Evolutionary conservation across 768 basidiomycete genomes (phyloP).

Genomic region (Leccinum longicurvipes): DNA sequence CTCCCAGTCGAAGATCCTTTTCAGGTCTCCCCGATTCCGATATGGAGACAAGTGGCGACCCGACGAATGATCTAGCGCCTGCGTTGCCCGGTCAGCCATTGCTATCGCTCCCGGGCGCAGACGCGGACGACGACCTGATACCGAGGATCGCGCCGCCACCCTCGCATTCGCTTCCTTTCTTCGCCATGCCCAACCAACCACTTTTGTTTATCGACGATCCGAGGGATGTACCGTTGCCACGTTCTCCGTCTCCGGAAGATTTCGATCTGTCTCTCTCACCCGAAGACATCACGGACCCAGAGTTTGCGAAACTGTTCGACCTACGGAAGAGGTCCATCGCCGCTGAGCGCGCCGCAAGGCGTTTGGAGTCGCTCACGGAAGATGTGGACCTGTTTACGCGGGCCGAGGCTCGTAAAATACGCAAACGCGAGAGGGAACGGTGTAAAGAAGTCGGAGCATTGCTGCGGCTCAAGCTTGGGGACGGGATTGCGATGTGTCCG

Average conservation of each 20-base stretch:
- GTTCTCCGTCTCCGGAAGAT: constrained; percentile 43
- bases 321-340: constrained; percentile 37
- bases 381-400: constrained; percentile 38
- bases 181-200: constrained; percentile 18
- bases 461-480: constrained; percentile 51
- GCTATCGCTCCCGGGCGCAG: constrained; percentile 41
- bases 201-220: constrained; percentile 44
- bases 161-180: constrained; percentile 12
- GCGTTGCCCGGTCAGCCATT: constrained; percentile 24
- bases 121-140: constrained; percentile 41
- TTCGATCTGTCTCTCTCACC: constrained; percentile 35
- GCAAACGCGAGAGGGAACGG: constrained; percentile 53
- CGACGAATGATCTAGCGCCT: constrained; percentile 12
- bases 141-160: constrained; percentile 21
- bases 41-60: constrained; percentile 18
- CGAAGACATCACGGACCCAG: constrained; percentile 35
- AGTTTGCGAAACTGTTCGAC: constrained; percentile 38
- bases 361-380: constrained; percentile 31
- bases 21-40: constrained; percentile 30
- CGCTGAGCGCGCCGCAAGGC: constrained; percentile 32
- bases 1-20: constrained; percentile 29
- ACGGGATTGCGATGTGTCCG: constrained; percentile 20
- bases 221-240: constrained; percentile 36
- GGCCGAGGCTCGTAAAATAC: constrained; percentile 41
- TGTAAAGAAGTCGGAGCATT: constrained; percentile 54